Evolutionary conservation across 257 asterid species (phyloP).

Genomic region (Solanum neorickii): DNA sequence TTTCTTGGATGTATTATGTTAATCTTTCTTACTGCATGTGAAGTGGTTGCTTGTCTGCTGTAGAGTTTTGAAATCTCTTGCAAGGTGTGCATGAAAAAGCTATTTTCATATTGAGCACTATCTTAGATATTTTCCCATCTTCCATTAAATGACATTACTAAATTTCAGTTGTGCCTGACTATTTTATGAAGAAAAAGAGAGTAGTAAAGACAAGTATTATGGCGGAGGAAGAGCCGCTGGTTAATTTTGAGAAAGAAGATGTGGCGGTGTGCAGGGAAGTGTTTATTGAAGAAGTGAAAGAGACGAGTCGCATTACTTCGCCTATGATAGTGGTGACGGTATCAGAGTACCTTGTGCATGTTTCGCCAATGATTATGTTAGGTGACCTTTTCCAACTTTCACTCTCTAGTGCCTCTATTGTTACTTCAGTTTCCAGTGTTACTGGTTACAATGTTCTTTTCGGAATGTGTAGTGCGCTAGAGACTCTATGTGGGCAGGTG

Average conservation of each 20-base stretch:
- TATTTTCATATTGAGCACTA: slow-evolving; percentile 37
- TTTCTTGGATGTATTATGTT: too few relatives aligned
- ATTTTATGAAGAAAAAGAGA: too few relatives aligned
- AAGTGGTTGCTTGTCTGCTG: background rate
- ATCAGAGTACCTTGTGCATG: slow-evolving; percentile 39
- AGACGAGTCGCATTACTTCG: slow-evolving; percentile 38
- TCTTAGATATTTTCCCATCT: slow-evolving; percentile 48
- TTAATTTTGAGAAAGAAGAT: background rate
- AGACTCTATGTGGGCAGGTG: slow-evolving; percentile 84
- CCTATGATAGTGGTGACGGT: slow-evolving; percentile 58
- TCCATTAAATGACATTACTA: slow-evolving; percentile 62
- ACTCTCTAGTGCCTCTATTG: slow-evolving; percentile 42
- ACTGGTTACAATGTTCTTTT: slow-evolving; percentile 38
- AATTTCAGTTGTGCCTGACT: background rate
- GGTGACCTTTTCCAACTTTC: slow-evolving; percentile 38
- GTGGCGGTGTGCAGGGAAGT: background rate
- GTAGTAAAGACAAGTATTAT: background rate
- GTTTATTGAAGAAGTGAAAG: slow-evolving; percentile 26
- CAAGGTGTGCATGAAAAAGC: slow-evolving; percentile 55
- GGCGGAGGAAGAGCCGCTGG: background rate
- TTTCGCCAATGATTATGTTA: slow-evolving; percentile 45
- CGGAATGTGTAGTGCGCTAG: slow-evolving; percentile 82
- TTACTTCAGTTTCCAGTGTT: slow-evolving; percentile 47
- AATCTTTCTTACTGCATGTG: background rate
- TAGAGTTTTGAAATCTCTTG: background rate